Base-by-base conservation (phyloP, 805 yeast species). In the Barnettozyma vustinii region DNA sequence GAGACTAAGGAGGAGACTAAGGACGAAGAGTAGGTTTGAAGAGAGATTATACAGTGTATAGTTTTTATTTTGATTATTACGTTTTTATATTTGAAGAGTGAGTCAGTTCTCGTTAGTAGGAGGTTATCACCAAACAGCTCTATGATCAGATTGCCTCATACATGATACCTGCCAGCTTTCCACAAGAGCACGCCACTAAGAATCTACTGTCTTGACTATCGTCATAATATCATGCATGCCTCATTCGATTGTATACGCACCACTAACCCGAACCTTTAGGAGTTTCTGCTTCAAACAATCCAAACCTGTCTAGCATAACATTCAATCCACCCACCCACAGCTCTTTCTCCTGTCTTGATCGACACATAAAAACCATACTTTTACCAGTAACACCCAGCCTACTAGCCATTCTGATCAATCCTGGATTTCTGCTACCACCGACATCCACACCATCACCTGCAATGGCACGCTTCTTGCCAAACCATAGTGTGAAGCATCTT, bases 401-500 rank as follows among this genome's bases (percentile, higher is more conserved):
- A 16, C 75, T 70, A 5, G 76, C 76, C 59, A 77, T 64, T 43
- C 64, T 75, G 5, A 76, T 47, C 25, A 74, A 50, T 0, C 76
- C 74, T 5, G 79, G 79, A 51, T 74, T 73, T 46, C 63, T 65
- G 16, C 25, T 7, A 13, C 30, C 30, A 10, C 30, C 20, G 9
- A n/a, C 27, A 26, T 25, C 25, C 7, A 23, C 27, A 16, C 32
- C 37, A 19, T 44, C 42, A 37, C 62, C 60, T 10, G 73, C 59
- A 49, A 79, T 66, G 3, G 72, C 65, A 48, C 83, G 67, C 55
- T 83, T 85, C 7, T 75, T 74, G 0, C 90, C 92, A 65, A 83
- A 79, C 96, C 97, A 90, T 2, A 92, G 56, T 0, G 94, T 87
- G 58, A 92, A 90, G 53, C 94, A 81, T 44, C 96, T 71, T 25